phyloP scores from a whole-genome alignment of 2,329 filamentous ascomycete genomes.

The Raffaelea deltoideospora region DNA sequence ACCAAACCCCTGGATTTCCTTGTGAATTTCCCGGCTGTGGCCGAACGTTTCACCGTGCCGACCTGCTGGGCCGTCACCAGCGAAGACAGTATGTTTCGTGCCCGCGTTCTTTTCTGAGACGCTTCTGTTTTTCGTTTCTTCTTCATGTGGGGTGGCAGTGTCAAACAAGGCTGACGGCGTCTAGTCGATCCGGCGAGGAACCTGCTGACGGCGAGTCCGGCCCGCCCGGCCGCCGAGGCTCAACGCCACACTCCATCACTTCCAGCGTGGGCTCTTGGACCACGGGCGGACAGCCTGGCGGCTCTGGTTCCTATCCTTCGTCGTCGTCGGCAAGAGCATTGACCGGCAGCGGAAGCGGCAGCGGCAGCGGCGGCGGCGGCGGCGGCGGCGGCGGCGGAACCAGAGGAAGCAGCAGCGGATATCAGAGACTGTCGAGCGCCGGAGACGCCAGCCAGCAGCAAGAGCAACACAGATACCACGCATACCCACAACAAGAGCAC shows the following conservation, averaged over 20 bases:
- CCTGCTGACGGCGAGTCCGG: not conserved
- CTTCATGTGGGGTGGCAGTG: too few species aligned
- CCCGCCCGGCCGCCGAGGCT: not conserved
- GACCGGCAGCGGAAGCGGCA: not conserved
- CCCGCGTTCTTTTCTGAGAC: too few species aligned
- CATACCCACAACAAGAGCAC: not conserved
- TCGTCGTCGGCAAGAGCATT: not conserved
- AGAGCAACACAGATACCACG: not conserved
- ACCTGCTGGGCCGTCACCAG: constrained; percentile 42
- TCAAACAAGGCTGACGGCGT: too few species aligned
- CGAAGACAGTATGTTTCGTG: constrained; percentile 32
- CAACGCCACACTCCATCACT: constrained; percentile 1
- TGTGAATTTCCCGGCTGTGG: constrained; percentile 40
- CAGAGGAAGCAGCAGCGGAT: not conserved
- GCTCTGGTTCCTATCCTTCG: not conserved
- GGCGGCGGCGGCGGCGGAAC: not conserved
- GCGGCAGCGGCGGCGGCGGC: not conserved
- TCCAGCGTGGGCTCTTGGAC: constrained; percentile 1
- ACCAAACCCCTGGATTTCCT: constrained; percentile 24
- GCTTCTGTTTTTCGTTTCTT: too few species aligned
- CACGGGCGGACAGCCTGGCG: not conserved
- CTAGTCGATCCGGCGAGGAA: too few species aligned
- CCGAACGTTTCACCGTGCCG: constrained; percentile 41
- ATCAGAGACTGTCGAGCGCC: too few species aligned
- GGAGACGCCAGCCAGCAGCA: not conserved